Percentiles rank a stretch among this genome's conserved stretches.
Evolutionary conservation across 208 protist species (phyloP).

Genomic region (Crithidia acanthocephali): DNA sequence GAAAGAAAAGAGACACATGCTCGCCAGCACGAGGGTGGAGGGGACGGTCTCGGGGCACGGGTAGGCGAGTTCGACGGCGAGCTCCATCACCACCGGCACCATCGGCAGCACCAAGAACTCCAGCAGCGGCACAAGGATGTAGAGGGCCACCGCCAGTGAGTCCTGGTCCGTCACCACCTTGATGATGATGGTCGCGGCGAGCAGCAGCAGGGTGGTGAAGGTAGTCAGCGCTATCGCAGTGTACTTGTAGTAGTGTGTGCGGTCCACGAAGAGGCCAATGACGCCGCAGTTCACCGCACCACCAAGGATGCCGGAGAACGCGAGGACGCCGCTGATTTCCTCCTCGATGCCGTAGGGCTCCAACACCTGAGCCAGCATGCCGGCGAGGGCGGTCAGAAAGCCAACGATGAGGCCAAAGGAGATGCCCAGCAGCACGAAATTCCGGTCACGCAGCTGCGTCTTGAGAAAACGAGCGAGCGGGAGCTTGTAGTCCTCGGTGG

Average conservation of each 20-base stretch:
- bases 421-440: slow-evolving; percentile 39
- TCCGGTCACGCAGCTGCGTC: slow-evolving; percentile 28
- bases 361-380: slow-evolving; percentile 49
- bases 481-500: slow-evolving; percentile 24
- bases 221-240: slow-evolving; percentile 23
- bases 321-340: slow-evolving; percentile 39
- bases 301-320: slow-evolving; percentile 50
- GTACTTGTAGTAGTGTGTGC: slow-evolving; percentile 42
- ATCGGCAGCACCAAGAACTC: slow-evolving; percentile 46
- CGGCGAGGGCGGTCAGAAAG: slow-evolving; percentile 40
- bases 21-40: slow-evolving; percentile 36
- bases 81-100: slow-evolving; percentile 57
- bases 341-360: slow-evolving; percentile 53
- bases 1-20: slow-evolving; percentile 49
- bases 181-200: slow-evolving; percentile 15
- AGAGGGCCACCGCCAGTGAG: slow-evolving; percentile 17
- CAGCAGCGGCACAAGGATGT: slow-evolving; percentile 45
- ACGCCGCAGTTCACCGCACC: slow-evolving; percentile 43
- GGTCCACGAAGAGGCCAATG: slow-evolving; percentile 39
- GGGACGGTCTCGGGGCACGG: slow-evolving; percentile 46
- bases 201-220: slow-evolving; percentile 22
- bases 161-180: slow-evolving; percentile 11
- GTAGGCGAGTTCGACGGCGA: slow-evolving; percentile 63
- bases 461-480: slow-evolving; percentile 30
- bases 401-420: slow-evolving; percentile 50